These are phyloP conservation scores for Penicillium sp. DNA, from an alignment of 2,329 filamentous ascomycete species.

Conservation along the genomic window DNA sequence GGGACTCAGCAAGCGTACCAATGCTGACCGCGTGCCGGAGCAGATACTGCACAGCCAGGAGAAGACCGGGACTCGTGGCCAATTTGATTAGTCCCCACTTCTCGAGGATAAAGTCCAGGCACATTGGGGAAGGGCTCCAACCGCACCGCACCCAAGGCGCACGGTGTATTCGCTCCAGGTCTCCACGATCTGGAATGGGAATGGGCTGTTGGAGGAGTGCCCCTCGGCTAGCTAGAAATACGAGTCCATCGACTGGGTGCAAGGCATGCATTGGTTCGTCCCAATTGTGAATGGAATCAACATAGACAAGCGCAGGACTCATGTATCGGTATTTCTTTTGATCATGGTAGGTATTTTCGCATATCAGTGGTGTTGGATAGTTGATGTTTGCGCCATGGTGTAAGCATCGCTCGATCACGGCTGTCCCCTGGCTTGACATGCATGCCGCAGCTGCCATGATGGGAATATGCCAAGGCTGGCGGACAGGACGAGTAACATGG, in stretches of 20 bases:
- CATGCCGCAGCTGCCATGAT: neutral
- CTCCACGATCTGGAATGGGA: neutral
- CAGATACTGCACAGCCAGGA: neutral
- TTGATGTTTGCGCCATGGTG: neutral
- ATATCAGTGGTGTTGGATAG: neutral
- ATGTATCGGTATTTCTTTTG: neutral
- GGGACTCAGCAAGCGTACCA: neutral
- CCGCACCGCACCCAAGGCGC: neutral
- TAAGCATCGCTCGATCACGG: neutral
- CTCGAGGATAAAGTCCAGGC: neutral
- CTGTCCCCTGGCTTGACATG: neutral
- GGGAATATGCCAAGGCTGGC: neutral
- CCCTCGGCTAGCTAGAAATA: neutral
- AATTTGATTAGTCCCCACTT: neutral
- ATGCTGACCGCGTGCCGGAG: neutral
- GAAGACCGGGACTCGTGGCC: neutral
- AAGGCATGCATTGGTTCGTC: neutral
- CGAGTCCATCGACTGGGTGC: neutral
- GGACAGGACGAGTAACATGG: neutral
- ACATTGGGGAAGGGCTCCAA: neutral
- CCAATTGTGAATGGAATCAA: constrained; percentile 1
- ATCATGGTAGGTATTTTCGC: neutral
- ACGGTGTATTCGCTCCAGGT: neutral
- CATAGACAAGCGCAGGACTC: neutral
- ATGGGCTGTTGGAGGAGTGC: neutral